Evolutionary conservation across 768 basidiomycete genomes (phyloP), one percentile per base, ranked within the genome.

Genomic region (Cystobasidium ongulense): DNA sequence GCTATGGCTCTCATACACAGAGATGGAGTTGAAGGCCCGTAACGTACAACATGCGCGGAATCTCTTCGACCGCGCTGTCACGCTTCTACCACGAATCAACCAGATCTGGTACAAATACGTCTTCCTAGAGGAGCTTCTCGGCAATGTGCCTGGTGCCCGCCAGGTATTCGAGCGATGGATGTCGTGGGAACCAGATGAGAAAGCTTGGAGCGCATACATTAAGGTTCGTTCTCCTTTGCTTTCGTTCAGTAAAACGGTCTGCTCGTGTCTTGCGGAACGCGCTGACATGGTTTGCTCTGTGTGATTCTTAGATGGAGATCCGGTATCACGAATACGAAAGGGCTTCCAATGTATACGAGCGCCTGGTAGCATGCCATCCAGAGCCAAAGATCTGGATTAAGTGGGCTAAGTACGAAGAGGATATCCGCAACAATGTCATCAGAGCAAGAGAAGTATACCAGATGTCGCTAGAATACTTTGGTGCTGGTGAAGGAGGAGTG

Each of bases 61-160:
- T 82, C 85, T 98, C 27, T 98, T 91, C 81, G 96, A 99, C 83
- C 88, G 96, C 76, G 92, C 93, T 1, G 93, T 99, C 75, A 99
- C 95, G 4, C 85, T 98, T 0, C 88, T 99, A 29, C 96, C 96
- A 11, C 89, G 96, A 54, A 88, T 99, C 62, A 94, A 99, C 81
- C 90, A 95, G 80, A 85, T 99, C 7, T 98, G 96, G 96, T 98
- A 98, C 86, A 97, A 97, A 81, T 99, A 97, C 72, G 95, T 99
- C 74, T 97, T 96, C 82, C 87, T 99, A 68, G 96, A 99, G 80
- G 96, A 99, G 80, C 86, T 99, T 1, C 86, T 99, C 15, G 90
- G 94, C 78, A 98, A 99, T 79, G 89, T 99, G 36, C 87, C 94
- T 0, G 96, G 96, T 43, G 93, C 94, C 0, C 88, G 96, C 10